phyloP scores from a whole-genome alignment of 345 rosid species.

The Moricandia arvensis region DNA sequence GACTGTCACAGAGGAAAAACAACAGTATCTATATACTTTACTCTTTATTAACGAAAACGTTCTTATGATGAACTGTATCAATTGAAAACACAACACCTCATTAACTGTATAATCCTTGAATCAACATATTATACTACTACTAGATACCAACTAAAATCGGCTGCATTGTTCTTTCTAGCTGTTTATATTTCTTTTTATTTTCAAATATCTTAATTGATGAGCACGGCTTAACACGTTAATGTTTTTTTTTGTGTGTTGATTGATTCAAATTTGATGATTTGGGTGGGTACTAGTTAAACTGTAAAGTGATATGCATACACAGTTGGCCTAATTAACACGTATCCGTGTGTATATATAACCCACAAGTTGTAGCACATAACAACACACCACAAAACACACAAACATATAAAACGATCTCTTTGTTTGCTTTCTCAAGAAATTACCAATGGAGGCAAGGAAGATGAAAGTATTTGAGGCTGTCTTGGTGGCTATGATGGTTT shows the following conservation, averaged over 20 bases:
- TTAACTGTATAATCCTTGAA: constrained; percentile 18
- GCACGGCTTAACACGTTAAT: no score
- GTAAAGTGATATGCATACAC: constrained; percentile 16
- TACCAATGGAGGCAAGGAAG: constrained; percentile 28
- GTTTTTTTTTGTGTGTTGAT: neutral
- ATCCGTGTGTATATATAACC: constrained; percentile 17
- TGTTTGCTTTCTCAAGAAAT: constrained; percentile 7
- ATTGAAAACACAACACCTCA: neutral
- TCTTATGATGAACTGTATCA: constrained; percentile 14
- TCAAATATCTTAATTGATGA: neutral
- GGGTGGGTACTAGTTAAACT: constrained; percentile 5
- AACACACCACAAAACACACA: neutral
- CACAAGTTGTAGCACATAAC: neutral
- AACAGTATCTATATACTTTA: neutral
- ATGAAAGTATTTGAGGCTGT: constrained; percentile 28
- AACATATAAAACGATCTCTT: neutral
- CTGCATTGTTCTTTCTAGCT: constrained; percentile 14
- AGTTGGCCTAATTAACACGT: constrained; percentile 9
- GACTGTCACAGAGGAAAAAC: neutral
- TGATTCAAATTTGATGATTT: neutral
- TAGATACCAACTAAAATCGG: neutral
- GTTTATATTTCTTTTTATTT: neutral
- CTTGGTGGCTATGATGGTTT: constrained; percentile 26
- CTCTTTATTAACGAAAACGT: neutral
- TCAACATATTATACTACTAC: neutral